These are phyloP conservation scores for Oryza rufipogon DNA, from an alignment of 176 grass and related monocot genomes.

Conservation along the genomic window DNA sequence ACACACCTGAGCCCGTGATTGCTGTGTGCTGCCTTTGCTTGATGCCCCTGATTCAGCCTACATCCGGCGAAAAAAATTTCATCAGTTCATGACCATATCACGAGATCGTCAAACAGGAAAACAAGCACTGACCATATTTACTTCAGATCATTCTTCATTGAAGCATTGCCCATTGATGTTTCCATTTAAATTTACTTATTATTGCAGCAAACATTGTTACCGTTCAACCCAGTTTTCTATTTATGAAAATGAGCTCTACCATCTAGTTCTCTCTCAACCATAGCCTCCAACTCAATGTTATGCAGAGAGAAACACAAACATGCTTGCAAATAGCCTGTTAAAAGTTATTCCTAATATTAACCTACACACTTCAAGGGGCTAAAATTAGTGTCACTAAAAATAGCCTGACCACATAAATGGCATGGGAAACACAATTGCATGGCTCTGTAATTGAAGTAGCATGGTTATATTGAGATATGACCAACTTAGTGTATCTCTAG, in stretches of 20 bases:
- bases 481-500: not conserved
- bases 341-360: conserved; percentile 23
- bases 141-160: conserved; percentile 2
- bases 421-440: not conserved
- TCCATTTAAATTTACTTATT: not conserved
- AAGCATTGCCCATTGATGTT: not conserved
- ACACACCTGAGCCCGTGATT: conserved; percentile 48
- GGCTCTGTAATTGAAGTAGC: not conserved
- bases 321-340: not conserved
- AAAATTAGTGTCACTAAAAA: conserved; percentile 36
- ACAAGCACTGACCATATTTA: conserved; percentile 32
- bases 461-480: not conserved
- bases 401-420: conserved; percentile 19
- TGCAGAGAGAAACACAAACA: not conserved
- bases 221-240: conserved; percentile 10
- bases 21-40: conserved; percentile 40
- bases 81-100: conserved; percentile 22
- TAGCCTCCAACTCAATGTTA: not conserved
- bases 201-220: not conserved
- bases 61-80: conserved; percentile 6
- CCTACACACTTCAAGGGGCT: conserved; percentile 4
- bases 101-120: conserved; percentile 15
- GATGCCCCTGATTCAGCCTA: conserved; percentile 56
- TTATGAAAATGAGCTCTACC: not conserved
- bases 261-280: conserved; percentile 11